Conservation (phyloP, 305 asterid species). For the Fraxinus paxiana region DNA sequence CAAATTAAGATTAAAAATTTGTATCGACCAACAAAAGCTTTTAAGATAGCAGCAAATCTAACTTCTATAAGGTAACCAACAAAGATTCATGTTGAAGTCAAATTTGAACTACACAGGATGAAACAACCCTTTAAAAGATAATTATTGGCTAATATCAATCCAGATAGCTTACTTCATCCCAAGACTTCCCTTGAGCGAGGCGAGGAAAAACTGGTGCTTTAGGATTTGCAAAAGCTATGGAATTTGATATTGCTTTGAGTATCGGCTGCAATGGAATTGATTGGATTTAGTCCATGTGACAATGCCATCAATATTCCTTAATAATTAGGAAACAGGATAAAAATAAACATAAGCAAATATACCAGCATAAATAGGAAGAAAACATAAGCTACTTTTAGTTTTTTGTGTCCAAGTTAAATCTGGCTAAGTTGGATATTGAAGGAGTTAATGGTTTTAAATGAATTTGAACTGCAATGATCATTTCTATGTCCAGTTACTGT, state of each 20-base stretch:
- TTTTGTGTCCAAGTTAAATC: background rate
- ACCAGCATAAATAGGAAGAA: background rate
- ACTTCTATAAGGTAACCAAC: background rate
- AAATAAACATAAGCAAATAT: background rate
- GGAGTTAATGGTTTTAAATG: background rate
- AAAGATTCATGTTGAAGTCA: background rate
- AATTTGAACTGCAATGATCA: background rate
- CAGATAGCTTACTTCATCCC: conserved; percentile 39
- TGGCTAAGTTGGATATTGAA: background rate
- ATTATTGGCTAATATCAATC: background rate
- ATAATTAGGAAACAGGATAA: background rate
- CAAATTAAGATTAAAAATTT: too few species aligned
- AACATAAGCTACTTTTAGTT: background rate
- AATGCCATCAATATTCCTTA: background rate
- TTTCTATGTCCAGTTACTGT: background rate
- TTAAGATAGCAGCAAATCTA: background rate
- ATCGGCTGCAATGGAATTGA: conserved; percentile 30
- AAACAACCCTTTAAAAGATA: background rate
- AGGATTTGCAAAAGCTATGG: conserved; percentile 36
- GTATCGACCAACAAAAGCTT: background rate
- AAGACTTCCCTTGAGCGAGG: conserved; percentile 42
- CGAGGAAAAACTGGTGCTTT: conserved; percentile 45
- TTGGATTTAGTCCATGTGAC: background rate
- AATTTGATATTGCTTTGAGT: conserved; percentile 35
- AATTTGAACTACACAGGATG: background rate